These are phyloP conservation scores for Astrothelium macrocarpum DNA, from an alignment of 495 filamentous ascomycete species.

Conservation along the genomic window DNA sequence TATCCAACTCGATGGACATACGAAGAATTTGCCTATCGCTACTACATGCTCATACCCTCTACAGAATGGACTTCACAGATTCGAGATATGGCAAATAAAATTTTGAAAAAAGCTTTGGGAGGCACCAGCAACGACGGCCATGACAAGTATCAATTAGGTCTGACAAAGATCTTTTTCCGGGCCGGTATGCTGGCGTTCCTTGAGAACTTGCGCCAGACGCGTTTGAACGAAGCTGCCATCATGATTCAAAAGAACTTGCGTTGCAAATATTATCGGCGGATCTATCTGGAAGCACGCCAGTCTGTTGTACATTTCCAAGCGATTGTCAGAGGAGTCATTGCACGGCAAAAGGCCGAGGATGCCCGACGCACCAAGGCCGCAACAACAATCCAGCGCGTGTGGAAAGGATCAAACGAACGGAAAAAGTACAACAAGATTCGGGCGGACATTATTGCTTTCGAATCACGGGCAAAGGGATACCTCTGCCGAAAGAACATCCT, in stretches of 20 bases:
- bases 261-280: constrained; percentile 88
- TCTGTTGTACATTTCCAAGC: constrained; percentile 76
- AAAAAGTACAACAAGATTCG: constrained; percentile 67
- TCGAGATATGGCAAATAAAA: constrained; percentile 82
- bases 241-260: constrained; percentile 99
- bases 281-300: constrained; percentile 76
- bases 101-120: constrained; percentile 83
- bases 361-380: constrained; percentile 76
- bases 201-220: constrained; percentile 81
- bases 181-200: constrained; percentile 97
- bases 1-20: constrained; percentile 99
- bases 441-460: constrained; percentile 71
- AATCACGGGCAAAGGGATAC: constrained; percentile 85
- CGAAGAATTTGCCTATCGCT: constrained; percentile 93
- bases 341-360: constrained; percentile 68
- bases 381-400: constrained; percentile 88
- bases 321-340: constrained; percentile 58
- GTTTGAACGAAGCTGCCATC: constrained; percentile 87
- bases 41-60: constrained; percentile 97
- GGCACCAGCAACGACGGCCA: constrained; percentile 62
- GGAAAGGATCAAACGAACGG: constrained; percentile 81
- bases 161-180: constrained; percentile 98
- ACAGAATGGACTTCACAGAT: constrained; percentile 89
- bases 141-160: constrained; percentile 91
- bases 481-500: constrained; percentile 79